Conservation (phyloP, 75 land plant species). For the Sequoia sempervirens region DNA sequence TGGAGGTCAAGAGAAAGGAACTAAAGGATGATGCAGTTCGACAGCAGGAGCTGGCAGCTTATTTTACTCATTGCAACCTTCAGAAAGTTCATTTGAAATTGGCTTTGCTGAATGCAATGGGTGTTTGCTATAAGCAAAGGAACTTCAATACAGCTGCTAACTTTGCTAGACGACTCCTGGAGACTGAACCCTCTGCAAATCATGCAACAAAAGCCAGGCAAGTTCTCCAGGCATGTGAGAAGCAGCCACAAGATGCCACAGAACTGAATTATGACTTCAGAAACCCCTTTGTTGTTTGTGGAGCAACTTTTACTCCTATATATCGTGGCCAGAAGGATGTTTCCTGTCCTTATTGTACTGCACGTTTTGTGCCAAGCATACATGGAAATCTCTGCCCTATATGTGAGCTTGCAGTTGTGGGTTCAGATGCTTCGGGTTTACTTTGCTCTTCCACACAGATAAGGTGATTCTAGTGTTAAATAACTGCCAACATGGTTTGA, state of each 20-base stretch:
- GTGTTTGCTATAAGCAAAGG: slow-evolving; percentile 34
- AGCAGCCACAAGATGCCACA: slow-evolving; percentile 28
- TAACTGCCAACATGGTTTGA: not conserved
- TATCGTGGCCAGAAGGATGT: slow-evolving; percentile 39
- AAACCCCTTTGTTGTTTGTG: slow-evolving; percentile 53
- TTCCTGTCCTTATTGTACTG: slow-evolving; percentile 45
- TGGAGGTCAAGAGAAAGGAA: slow-evolving; percentile 66
- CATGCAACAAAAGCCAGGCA: slow-evolving; percentile 48
- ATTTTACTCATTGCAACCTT: slow-evolving; percentile 62
- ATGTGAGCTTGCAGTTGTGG: slow-evolving; percentile 48
- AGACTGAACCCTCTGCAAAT: slow-evolving; percentile 26
- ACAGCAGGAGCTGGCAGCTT: slow-evolving; percentile 66
- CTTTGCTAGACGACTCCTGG: slow-evolving; percentile 43
- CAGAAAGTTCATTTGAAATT: slow-evolving; percentile 51
- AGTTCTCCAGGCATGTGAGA: slow-evolving; percentile 52
- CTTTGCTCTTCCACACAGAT: slow-evolving; percentile 37
- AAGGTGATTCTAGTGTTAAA: slow-evolving; percentile 15
- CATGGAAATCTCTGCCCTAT: slow-evolving; percentile 32
- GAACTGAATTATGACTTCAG: slow-evolving; percentile 43
- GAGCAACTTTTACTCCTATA: slow-evolving; percentile 39
- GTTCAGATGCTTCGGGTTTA: slow-evolving; percentile 49
- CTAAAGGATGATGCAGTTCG: slow-evolving; percentile 40
- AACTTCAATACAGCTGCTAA: slow-evolving; percentile 50
- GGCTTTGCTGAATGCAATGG: slow-evolving; percentile 57
- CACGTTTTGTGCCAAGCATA: slow-evolving; percentile 35